phyloP scores from a whole-genome alignment of 192 early-diverging fungal genomes.

The Podila verticillata region DNA sequence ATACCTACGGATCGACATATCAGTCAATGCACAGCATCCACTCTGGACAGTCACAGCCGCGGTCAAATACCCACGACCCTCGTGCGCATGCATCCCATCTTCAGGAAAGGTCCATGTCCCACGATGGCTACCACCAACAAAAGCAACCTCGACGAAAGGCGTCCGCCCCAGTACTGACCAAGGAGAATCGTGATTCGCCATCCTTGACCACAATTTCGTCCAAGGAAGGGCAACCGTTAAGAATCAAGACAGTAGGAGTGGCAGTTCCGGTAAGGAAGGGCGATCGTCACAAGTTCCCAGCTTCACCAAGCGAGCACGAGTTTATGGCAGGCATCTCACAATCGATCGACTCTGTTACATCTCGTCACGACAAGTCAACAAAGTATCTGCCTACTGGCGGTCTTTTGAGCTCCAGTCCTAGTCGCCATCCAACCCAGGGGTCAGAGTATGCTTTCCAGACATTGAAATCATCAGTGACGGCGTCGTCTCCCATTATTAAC shows the following conservation, averaged over 20 bases:
- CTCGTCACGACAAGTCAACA: slow-evolving; percentile 5
- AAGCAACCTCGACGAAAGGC: slow-evolving; percentile 22
- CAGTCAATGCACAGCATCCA: slow-evolving; percentile 1
- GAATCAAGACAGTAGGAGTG: slow-evolving; percentile 14
- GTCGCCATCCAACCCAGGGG: slow-evolving; percentile 10
- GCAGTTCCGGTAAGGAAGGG: slow-evolving; percentile 14
- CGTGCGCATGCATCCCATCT: slow-evolving; percentile 20
- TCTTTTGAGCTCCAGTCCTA: slow-evolving; percentile 20
- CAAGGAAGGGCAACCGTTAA: slow-evolving; percentile 2
- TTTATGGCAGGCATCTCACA: slow-evolving; percentile 19
- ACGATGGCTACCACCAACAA: slow-evolving; percentile 6
- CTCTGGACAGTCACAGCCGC: background rate
- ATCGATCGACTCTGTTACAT: slow-evolving; percentile 25
- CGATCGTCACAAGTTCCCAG: slow-evolving; percentile 14
- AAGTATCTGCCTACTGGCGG: slow-evolving; percentile 2
- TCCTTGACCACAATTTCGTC: background rate
- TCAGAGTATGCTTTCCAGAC: slow-evolving; percentile 31
- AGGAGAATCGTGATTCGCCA: slow-evolving; percentile 3
- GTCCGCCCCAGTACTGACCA: slow-evolving; percentile 8
- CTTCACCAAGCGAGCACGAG: slow-evolving; percentile 26
- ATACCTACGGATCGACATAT: slow-evolving; percentile 38
- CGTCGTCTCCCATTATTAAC: background rate
- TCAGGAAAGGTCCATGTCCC: slow-evolving; percentile 30
- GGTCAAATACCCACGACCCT: slow-evolving; percentile 14
- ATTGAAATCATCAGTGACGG: slow-evolving; percentile 9